Evolutionary conservation across 2,329 filamentous ascomycete genomes (phyloP).

Genomic region (Sarocladium strictum): DNA sequence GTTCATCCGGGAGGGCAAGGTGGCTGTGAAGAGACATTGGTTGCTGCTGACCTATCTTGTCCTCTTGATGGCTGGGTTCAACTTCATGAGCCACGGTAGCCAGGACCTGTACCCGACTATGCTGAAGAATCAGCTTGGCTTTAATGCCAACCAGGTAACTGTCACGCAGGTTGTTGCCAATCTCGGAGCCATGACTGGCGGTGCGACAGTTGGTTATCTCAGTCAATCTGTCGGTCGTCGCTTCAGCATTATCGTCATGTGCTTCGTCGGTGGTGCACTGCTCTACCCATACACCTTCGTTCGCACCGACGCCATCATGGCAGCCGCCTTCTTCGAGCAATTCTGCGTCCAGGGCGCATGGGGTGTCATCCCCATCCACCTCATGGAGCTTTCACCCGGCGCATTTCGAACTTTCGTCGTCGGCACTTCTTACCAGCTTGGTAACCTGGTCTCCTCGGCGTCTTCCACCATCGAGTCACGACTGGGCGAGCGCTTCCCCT

Average conservation of each 20-base stretch:
- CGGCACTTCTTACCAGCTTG: constrained; percentile 69
- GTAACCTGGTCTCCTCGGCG: constrained; percentile 65
- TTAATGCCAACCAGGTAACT: constrained; percentile 51
- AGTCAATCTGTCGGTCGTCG: constrained; percentile 66
- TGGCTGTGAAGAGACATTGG: constrained; percentile 77
- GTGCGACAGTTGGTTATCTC: constrained; percentile 59
- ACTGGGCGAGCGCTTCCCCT: constrained; percentile 68
- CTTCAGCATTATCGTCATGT: constrained; percentile 61
- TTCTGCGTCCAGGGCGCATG: constrained; percentile 74
- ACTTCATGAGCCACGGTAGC: constrained; percentile 81
- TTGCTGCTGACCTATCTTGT: constrained; percentile 74
- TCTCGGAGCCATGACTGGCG: constrained; percentile 64
- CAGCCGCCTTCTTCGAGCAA: constrained; percentile 78
- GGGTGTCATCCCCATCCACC: constrained; percentile 70
- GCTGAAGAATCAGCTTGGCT: constrained; percentile 49
- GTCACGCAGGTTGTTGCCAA: constrained; percentile 69
- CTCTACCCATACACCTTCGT: constrained; percentile 80
- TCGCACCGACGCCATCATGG: constrained; percentile 57
- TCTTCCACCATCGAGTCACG: constrained; percentile 71
- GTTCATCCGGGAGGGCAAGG: constrained; percentile 71
- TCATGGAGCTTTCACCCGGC: constrained; percentile 71
- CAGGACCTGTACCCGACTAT: constrained; percentile 58
- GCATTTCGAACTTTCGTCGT: constrained; percentile 70
- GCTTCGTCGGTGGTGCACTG: constrained; percentile 63
- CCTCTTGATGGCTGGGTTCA: constrained; percentile 77